phyloP scores from a whole-genome alignment of 106 monocot species.

The Phalaenopsis aphrodite region DNA sequence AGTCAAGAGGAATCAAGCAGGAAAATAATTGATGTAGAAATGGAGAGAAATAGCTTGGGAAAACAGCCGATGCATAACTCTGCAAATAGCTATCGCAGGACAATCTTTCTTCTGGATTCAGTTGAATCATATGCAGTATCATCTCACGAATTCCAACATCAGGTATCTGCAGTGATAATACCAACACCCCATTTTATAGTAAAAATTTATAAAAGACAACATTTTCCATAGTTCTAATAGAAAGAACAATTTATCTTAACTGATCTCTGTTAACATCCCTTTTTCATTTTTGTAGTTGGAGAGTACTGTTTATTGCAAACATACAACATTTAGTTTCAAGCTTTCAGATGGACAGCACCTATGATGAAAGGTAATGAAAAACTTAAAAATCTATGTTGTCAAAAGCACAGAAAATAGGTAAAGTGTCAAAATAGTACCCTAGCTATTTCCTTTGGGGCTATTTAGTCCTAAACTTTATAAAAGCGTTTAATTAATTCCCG shows the following conservation, averaged over 20 bases:
- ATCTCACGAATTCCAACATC: conserved; percentile 76
- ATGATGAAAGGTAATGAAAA: not conserved
- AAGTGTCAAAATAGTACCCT: no score
- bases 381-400: not conserved
- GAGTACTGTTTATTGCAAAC: not conserved
- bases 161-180: conserved; percentile 59
- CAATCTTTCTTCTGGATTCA: conserved; percentile 75
- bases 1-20: conserved; percentile 76
- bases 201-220: not conserved
- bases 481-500: no score
- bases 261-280: not conserved
- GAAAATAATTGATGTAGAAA: conserved; percentile 96
- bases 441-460: no score
- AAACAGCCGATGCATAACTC: conserved; percentile 58
- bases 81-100: conserved; percentile 89
- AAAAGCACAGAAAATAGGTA: not conserved
- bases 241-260: not conserved
- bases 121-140: conserved; percentile 99
- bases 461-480: no score
- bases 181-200: not conserved
- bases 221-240: not conserved
- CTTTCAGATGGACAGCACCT: not conserved
- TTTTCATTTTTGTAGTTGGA: not conserved
- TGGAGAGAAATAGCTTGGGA: conserved; percentile 85
- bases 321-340: not conserved